Conservation (phyloP, 345 rosid species). For the Populus simonii region DNA sequence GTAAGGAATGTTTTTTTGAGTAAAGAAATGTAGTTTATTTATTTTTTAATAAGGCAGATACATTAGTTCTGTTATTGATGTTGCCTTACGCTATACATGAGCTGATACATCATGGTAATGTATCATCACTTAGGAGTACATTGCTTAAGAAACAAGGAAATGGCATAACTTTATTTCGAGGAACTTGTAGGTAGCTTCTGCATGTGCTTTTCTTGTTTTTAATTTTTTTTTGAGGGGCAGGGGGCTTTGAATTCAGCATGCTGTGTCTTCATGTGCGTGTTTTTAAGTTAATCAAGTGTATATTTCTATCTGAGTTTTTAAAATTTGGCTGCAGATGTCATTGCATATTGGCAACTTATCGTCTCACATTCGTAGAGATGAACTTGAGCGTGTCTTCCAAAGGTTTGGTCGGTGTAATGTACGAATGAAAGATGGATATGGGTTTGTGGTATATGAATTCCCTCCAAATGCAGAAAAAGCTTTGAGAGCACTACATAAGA, state of each 20-base stretch:
- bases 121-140: too few relatives aligned
- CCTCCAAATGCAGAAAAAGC: slow-evolving; percentile 50
- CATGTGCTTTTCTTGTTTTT: background rate
- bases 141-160: background rate
- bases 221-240: background rate
- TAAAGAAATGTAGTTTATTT: background rate
- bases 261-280: background rate
- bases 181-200: background rate
- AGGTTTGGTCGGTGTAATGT: slow-evolving; percentile 44
- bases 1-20: background rate
- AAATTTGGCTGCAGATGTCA: slow-evolving; percentile 38
- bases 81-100: background rate
- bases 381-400: slow-evolving; percentile 41
- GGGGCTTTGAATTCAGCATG: background rate
- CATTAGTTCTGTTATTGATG: background rate
- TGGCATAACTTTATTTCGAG: background rate
- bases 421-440: slow-evolving; percentile 45
- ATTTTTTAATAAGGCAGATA: background rate
- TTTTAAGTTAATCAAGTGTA: background rate
- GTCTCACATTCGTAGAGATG: slow-evolving; percentile 27
- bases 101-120: too few relatives aligned
- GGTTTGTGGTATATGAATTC: slow-evolving; percentile 48
- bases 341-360: slow-evolving; percentile 44
- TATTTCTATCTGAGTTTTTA: background rate
- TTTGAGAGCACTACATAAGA: slow-evolving; percentile 38